phyloP scores from a whole-genome alignment of 352 stramenopile genomes.

The Phytophthora pluvialis region DNA sequence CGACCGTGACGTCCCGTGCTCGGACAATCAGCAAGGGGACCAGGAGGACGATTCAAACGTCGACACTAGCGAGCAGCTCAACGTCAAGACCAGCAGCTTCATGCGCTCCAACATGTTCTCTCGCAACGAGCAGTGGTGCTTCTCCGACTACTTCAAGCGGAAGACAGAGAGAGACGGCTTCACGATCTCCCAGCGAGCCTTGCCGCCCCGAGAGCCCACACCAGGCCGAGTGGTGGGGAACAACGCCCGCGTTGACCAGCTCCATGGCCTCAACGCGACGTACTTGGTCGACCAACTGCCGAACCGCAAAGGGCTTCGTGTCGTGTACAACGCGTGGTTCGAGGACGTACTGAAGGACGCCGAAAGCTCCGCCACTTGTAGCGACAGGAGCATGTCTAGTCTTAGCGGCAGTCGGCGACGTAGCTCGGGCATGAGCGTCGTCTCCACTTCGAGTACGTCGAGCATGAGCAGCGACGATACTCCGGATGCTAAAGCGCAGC shows the following conservation, averaged over 20 bases:
- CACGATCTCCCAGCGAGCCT: constrained; percentile 39
- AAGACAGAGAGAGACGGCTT: constrained; percentile 37
- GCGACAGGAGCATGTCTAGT: constrained; percentile 22
- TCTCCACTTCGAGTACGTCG: constrained; percentile 10
- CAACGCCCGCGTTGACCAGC: constrained; percentile 41
- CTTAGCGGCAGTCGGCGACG: constrained; percentile 12
- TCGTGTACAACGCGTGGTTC: constrained; percentile 51
- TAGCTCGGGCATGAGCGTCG: constrained; percentile 4
- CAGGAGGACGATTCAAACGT: constrained; percentile 3
- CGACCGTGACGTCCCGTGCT: constrained; percentile 35
- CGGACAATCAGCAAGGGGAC: neutral
- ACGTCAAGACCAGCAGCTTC: constrained; percentile 48
- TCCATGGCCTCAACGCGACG: constrained; percentile 44
- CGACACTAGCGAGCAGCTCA: constrained; percentile 28
- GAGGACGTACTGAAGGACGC: constrained; percentile 10
- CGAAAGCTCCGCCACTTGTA: neutral
- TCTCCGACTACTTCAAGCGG: constrained; percentile 20
- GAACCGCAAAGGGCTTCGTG: constrained; percentile 34
- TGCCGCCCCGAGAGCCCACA: constrained; percentile 25
- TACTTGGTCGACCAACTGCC: constrained; percentile 47
- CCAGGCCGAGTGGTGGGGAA: constrained; percentile 25
- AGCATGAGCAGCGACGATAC: neutral
- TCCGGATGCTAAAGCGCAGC: constrained; percentile 29
- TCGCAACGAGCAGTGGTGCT: constrained; percentile 17
- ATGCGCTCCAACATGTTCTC: constrained; percentile 32